phyloP scores from a whole-genome alignment of 2,329 filamentous ascomycete species.

The Drechslerella coelobrocha region DNA sequence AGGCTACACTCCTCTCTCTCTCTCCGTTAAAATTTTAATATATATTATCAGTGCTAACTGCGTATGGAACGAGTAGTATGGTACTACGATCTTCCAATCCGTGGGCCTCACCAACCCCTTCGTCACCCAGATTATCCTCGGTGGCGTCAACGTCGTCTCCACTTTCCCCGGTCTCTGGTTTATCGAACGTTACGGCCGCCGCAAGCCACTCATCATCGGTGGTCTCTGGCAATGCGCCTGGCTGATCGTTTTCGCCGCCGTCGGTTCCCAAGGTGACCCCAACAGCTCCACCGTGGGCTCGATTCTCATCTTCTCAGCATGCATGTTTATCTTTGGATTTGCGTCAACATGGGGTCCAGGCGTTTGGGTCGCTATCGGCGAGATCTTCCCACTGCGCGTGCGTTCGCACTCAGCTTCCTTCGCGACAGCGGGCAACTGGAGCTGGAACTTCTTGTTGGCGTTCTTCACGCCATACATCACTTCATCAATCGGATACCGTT shows the following conservation, averaged over 20 bases:
- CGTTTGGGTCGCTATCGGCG: constrained; percentile 73
- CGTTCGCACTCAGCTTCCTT: constrained; percentile 68
- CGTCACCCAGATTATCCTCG: constrained; percentile 72
- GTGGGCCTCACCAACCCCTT: constrained; percentile 72
- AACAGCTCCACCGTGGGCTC: constrained; percentile 61
- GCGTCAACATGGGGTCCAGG: constrained; percentile 74
- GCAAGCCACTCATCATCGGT: constrained; percentile 70
- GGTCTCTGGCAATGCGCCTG: constrained; percentile 72
- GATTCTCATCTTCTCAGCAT: constrained; percentile 72
- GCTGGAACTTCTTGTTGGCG: constrained; percentile 75
- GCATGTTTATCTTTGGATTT: constrained; percentile 71
- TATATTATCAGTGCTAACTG: constrained; percentile 17
- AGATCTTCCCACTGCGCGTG: constrained; percentile 70
- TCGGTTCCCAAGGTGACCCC: constrained; percentile 59
- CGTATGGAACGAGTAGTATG: constrained; percentile 63
- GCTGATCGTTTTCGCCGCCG: constrained; percentile 69
- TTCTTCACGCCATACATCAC: constrained; percentile 85
- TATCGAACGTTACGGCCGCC: constrained; percentile 72
- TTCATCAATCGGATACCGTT: constrained; percentile 72
- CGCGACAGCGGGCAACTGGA: constrained; percentile 70
- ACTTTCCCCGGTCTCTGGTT: constrained; percentile 73
- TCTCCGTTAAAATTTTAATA: not conserved
- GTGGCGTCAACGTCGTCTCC: constrained; percentile 71
- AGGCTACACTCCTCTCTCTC: not conserved
- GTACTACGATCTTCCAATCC: constrained; percentile 71